phyloP scores from a whole-genome alignment of 257 asterid species.

The Echites panduratus region DNA sequence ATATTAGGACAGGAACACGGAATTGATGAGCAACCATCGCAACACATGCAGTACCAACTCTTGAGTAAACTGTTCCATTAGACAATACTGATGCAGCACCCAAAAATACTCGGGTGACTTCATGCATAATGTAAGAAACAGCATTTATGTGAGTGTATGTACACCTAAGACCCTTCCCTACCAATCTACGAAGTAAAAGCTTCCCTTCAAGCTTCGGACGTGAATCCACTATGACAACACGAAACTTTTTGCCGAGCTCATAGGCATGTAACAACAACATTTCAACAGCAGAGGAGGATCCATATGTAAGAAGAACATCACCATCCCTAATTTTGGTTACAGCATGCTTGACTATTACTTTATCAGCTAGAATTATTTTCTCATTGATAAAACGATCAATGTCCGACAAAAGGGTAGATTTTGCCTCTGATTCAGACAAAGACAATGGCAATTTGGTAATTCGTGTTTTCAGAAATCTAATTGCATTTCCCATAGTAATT shows the following conservation, averaged over 20 bases:
- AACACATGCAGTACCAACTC: constrained; percentile 90
- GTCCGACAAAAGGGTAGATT: constrained; percentile 53
- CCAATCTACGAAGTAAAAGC: constrained; percentile 69
- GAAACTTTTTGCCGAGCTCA: constrained; percentile 75
- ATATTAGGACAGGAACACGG: constrained; percentile 66
- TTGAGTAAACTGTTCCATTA: constrained; percentile 86
- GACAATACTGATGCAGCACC: constrained; percentile 84
- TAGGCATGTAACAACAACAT: constrained; percentile 72
- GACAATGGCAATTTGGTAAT: constrained; percentile 52
- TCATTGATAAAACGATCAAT: constrained; percentile 60
- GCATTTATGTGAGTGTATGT: constrained; percentile 83
- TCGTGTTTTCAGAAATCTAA: constrained; percentile 68
- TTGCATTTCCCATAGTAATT: constrained; percentile 87
- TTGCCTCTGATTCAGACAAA: constrained; percentile 77
- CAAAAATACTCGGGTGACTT: constrained; percentile 70
- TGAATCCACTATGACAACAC: constrained; percentile 76
- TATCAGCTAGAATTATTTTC: constrained; percentile 74
- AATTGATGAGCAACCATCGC: constrained; percentile 95
- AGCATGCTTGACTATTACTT: constrained; percentile 75
- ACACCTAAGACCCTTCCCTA: constrained; percentile 72
- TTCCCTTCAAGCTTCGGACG: constrained; percentile 91
- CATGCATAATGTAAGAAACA: constrained; percentile 77
- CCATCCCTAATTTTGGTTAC: constrained; percentile 80
- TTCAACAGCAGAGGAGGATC: constrained; percentile 81
- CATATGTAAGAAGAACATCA: constrained; percentile 82